Base-by-base conservation (phyloP, 1,284 basidiomycete genomes). In the Veloboletus limbatus region DNA sequence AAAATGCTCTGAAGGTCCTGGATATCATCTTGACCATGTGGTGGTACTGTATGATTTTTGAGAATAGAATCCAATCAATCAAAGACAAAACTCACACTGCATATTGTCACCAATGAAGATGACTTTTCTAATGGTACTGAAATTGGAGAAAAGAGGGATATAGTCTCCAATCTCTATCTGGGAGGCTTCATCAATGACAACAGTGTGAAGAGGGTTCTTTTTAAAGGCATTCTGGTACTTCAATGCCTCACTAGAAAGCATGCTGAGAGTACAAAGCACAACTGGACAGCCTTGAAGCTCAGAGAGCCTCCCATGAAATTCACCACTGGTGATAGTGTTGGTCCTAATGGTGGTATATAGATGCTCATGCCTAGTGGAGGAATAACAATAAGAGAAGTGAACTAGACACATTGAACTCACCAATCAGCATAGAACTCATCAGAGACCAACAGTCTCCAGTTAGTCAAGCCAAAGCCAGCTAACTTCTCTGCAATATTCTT, bases 401-500 rank as follows among this genome's bases (percentile, higher is more conserved):
- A 22, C 2, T 1, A 48, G 14, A 17, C 6, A 25, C 4, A 44
- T 47, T 46, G 14, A 4, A 58, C 73, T 56, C 50, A 78, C 78
- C 79, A 80, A 34, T 65, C 67, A 35, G 47, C 42, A 51, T 72
- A 67, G 48, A 79, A 79, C 0, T 72, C 71, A 16, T 62, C 52
- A 18, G 78, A 75, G 16, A 81, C 74, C 4, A 79, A 50, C 1
- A 79, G 59, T 48, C 61, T 73, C 65, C 70, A 79, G 4, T 68
- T 22, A 2, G 36, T 33, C 31, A 78, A 66, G 0, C 55, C 65
- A 55, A 70, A 60, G 18, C 63, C 57, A 6, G 55, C 60, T 3
- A 79, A 57, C 51, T 77, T 79, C 46, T 79, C 75, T 25, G 78
- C 77, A 56, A 79, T 78, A 43, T 79, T 80, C 62, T 77, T 79